Base-by-base conservation (phyloP, 176 grass and related monocot genomes). In the Oryza officinalis region DNA sequence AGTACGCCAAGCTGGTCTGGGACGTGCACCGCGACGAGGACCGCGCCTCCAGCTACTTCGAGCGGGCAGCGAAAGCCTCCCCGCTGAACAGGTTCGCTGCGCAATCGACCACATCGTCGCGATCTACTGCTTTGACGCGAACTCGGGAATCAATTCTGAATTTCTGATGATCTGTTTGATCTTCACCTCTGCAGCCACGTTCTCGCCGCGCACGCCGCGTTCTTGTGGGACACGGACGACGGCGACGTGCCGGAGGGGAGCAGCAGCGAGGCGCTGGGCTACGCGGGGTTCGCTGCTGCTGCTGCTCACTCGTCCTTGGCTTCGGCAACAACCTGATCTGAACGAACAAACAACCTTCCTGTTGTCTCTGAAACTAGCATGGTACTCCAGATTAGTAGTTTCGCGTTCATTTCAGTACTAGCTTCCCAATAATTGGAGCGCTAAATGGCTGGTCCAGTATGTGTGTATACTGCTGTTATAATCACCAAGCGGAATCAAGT, bases 1-100 rank as follows among this genome's bases (percentile, higher is more conserved):
- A 98, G 61, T 98, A 98, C 78, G 93, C 96, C 85, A 94, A 89
- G 86, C 76, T 99, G 28, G 74, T 99, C 5, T 99, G 96, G 96
- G 89, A 94, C 76, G 80, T 90, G 72, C 93, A 96, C 83, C 32
- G 67, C 20, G 96, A 99, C 57, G 87, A 90, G 46, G 96, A 99
- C 72, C 93, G 96, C 76, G 93, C 96, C 2, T 77, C 80, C 72
- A 74, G 83, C 83, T 99, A 99, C 82, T 99, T 96, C 74, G 63
- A 99, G 43, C 89, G 79, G 74, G 91, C 93, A 2, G 87, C 86
- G 43, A 82, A 67, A 71, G 95, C 95, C 8, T 64, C 88, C 27
- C 92, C 92, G 30, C 45, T 88, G 30, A 75, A 94, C 84, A 92
- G 89, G 92, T 92, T 49, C 31, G 11, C 22, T 70, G 22, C 3